Conservation (phyloP, 352 stramenopile genomes). For the Phytophthora boehmeriae region DNA sequence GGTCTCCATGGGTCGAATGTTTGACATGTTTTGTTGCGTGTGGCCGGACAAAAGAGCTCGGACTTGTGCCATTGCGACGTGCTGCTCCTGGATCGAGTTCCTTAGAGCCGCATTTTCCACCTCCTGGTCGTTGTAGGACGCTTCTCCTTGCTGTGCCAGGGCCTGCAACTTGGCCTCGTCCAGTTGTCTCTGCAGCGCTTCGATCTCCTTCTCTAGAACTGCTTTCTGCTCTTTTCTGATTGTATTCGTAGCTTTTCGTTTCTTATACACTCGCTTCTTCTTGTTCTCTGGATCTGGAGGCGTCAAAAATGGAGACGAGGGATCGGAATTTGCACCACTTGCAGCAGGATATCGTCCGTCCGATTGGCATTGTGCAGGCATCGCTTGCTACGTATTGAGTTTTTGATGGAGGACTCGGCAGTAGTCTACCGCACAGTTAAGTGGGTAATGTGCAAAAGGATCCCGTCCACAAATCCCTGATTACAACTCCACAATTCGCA, state of each 20-base stretch:
- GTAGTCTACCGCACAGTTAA: no score
- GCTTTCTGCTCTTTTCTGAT: conserved; percentile 39
- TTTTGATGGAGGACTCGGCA: no score
- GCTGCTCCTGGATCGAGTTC: conserved; percentile 18
- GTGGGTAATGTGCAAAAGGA: no score
- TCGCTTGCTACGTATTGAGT: no score
- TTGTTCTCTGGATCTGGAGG: conserved; percentile 1
- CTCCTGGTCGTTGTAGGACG: neutral
- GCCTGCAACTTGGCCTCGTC: conserved; percentile 24
- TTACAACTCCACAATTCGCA: no score
- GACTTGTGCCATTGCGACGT: conserved; percentile 11
- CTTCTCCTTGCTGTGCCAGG: conserved; percentile 2
- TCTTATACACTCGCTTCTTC: conserved; percentile 39
- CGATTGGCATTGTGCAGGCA: no score
- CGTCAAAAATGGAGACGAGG: neutral
- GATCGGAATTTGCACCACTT: no score
- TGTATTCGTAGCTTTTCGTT: conserved; percentile 40
- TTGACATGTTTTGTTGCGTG: neutral
- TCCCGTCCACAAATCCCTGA: no score
- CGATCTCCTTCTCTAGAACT: conserved; percentile 24
- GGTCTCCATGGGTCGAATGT: conserved; percentile 36
- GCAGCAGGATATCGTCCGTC: no score
- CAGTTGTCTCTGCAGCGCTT: conserved; percentile 16
- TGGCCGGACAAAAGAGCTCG: conserved; percentile 7
- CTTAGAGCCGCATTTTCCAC: conserved; percentile 11